phyloP scores from a whole-genome alignment of 202 grass and related monocot genomes.

The Cymbopogon flexuosus region DNA sequence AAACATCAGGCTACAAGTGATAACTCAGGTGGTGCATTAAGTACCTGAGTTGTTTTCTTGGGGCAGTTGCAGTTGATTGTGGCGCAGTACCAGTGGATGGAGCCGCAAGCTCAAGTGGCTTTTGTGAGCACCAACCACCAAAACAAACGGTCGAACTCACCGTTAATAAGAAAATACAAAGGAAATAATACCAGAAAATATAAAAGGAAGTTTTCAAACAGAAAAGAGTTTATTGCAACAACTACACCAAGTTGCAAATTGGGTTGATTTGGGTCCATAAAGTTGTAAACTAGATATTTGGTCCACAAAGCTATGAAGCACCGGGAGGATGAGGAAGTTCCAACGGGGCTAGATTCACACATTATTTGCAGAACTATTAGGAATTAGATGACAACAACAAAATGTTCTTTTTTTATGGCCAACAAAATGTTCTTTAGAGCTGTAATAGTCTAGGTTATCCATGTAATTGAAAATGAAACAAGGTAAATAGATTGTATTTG shows the following conservation, averaged over 20 bases:
- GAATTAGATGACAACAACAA: not conserved
- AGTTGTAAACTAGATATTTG: not conserved
- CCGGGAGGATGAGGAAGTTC: not conserved
- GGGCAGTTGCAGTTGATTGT: slow-evolving; percentile 29
- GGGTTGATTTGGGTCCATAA: not conserved
- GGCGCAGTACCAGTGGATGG: slow-evolving; percentile 31
- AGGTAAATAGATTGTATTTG: not conserved
- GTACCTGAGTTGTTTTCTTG: slow-evolving; percentile 71
- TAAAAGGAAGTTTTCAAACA: not conserved
- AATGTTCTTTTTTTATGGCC: too few relatives aligned
- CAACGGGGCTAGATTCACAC: not conserved
- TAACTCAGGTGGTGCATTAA: not conserved
- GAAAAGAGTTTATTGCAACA: not conserved
- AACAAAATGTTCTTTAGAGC: not conserved
- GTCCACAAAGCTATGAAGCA: not conserved
- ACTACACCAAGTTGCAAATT: not conserved
- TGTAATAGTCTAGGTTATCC: not conserved
- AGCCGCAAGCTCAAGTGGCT: slow-evolving; percentile 55
- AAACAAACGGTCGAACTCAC: slow-evolving; percentile 10
- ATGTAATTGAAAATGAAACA: slow-evolving; percentile 18
- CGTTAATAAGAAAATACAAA: slow-evolving; percentile 1
- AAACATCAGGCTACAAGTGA: not conserved
- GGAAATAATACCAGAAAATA: slow-evolving; percentile 1
- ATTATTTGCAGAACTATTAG: not conserved
- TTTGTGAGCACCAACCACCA: slow-evolving; percentile 5